phyloP scores from a whole-genome alignment of 1,139 yeast genomes.

The Suhomyces ambrosiae region DNA sequence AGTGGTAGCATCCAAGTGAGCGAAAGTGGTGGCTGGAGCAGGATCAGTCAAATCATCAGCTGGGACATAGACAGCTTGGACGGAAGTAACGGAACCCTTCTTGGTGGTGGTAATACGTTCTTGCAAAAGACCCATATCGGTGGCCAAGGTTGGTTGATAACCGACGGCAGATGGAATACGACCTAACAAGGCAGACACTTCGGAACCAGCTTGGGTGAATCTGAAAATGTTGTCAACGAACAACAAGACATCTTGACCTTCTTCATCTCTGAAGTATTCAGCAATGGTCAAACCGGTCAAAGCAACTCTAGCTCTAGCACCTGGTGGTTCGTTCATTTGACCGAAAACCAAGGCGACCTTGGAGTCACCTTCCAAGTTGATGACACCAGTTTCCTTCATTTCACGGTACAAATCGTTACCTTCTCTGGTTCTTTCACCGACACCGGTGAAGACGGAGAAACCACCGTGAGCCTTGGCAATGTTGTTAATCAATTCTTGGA shows the following conservation, averaged over 20 bases:
- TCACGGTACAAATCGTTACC: conserved; percentile 99
- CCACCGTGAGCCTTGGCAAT: conserved; percentile 99
- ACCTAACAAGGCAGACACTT: conserved; percentile 99
- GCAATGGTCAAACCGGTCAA: conserved; percentile 99
- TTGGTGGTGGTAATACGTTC: conserved; percentile 99
- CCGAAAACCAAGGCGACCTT: conserved; percentile 99
- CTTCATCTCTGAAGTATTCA: conserved; percentile 99
- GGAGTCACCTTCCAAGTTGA: conserved; percentile 98
- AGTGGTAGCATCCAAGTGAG: conserved; percentile 99
- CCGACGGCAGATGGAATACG: conserved; percentile 99
- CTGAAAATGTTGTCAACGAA: conserved; percentile 99
- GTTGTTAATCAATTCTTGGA: conserved; percentile 99
- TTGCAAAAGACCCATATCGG: conserved; percentile 99
- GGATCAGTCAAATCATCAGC: conserved; percentile 99
- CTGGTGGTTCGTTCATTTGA: conserved; percentile 99
- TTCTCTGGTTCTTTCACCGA: conserved; percentile 99
- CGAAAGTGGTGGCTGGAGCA: conserved; percentile 99
- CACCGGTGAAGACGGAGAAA: conserved; percentile 99
- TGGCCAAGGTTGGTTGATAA: conserved; percentile 99
- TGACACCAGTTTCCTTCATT: conserved; percentile 99
- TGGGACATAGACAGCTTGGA: conserved; percentile 99
- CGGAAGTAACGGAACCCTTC: conserved; percentile 99
- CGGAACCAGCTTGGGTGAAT: conserved; percentile 99
- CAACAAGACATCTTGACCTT: conserved; percentile 99
- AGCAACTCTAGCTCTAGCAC: conserved; percentile 99